These are phyloP conservation scores for Tylopilus cervinicoccineus DNA, from an alignment of 768 basidiomycete species.

Conservation along the genomic window DNA sequence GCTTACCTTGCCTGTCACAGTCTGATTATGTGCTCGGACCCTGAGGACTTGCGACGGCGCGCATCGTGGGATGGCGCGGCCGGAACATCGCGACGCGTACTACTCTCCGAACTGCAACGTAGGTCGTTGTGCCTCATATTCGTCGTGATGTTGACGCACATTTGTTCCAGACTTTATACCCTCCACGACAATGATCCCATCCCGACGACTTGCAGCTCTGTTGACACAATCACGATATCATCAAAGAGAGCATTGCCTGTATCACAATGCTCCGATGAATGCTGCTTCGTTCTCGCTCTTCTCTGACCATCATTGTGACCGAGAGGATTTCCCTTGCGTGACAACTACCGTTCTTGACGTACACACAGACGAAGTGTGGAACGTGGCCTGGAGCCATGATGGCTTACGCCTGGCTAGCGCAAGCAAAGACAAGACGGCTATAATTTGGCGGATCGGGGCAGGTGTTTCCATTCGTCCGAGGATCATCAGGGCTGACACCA, in stretches of 20 bases:
- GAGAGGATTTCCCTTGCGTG: slow-evolving; percentile 76
- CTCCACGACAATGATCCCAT: slow-evolving; percentile 89
- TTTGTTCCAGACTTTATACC: slow-evolving; percentile 72
- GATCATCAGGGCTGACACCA: slow-evolving; percentile 5
- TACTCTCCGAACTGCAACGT: slow-evolving; percentile 86
- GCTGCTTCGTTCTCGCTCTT: slow-evolving; percentile 73
- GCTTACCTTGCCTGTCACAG: slow-evolving; percentile 37
- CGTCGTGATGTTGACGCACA: not conserved
- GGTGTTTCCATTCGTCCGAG: slow-evolving; percentile 28
- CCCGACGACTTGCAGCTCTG: slow-evolving; percentile 79
- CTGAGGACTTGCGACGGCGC: slow-evolving; percentile 75
- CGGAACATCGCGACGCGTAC: slow-evolving; percentile 68
- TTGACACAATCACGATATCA: slow-evolving; percentile 79
- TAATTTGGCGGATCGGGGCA: slow-evolving; percentile 87
- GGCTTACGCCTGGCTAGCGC: slow-evolving; percentile 83
- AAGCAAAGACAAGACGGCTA: slow-evolving; percentile 81
- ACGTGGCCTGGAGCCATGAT: slow-evolving; percentile 91
- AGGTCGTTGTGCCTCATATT: slow-evolving; percentile 17
- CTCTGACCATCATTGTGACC: slow-evolving; percentile 79
- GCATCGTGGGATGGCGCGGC: slow-evolving; percentile 89
- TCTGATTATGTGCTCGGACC: slow-evolving; percentile 88
- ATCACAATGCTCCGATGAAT: slow-evolving; percentile 71
- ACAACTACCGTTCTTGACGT: slow-evolving; percentile 83
- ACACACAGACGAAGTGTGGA: slow-evolving; percentile 95
- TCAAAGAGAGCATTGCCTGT: slow-evolving; percentile 80